Evolutionary conservation across 225 moss, liverwort and hornwort species (phyloP), one percentile per base, ranked within the genome.

Genomic region (Marchantia polymorpha): DNA sequence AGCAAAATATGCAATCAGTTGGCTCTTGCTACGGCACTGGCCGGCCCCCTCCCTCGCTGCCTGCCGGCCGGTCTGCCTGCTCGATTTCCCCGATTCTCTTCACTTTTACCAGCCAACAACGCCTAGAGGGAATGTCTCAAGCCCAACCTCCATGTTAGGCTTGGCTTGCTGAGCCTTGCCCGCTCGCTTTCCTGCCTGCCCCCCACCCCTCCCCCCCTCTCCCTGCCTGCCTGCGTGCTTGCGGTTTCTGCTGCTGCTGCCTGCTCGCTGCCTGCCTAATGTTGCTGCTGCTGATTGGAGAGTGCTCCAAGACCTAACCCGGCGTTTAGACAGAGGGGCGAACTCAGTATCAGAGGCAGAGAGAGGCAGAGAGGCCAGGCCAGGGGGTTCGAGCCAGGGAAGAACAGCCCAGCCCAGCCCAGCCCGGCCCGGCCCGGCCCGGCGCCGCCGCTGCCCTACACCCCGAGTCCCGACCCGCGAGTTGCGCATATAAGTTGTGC

Each of bases 381-480:
- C 39, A 39, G 39, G 39, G 39, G 39, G 39, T 39, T 39, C 39
- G 19, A 59, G 59, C 15, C 17, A 16, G 7, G 19, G 15, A 20
- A 59, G 61, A 22, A 17, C n/a, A 61, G 10, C 61, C 27, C 29
- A 27, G 65, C 65, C 16, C n/a, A 61, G 10, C 61, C 27, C 29
- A 27, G 65, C 65, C 16, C 69, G 47, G 69, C 66, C 66, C 66
- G 56, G 56, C 56, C 14, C 56, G 56, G 56, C 14, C 56, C 56
- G 14, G 11, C 69, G 69, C 69, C 69, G 69, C 69, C 69, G 69
- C 20, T 69, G 47, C 69, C 8, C 46, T 29, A 48, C 69, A 69
- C 17, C 46, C 47, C 26, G 69, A 46, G 69, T 69, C 69, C 69
- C 69, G 69, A 69, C 69, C 47, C 69, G 69, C 17, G 69, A 69